Percentiles rank a stretch among this genome's conserved stretches.
Conservation (phyloP, 495 filamentous ascomycete genomes). For the Xylaria longipes region DNA sequence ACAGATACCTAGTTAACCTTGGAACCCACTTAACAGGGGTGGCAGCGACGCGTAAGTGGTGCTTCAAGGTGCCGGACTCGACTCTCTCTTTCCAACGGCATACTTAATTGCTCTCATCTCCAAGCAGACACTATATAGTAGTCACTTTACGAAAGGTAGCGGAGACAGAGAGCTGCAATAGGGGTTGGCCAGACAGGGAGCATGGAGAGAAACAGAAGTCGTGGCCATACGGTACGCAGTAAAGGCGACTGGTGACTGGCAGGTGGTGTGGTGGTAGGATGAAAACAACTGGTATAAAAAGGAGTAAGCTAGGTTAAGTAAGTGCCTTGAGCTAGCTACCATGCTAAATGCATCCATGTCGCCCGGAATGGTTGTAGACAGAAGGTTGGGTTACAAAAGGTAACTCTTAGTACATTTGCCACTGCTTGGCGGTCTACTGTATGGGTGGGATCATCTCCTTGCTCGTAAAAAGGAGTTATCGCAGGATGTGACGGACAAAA, state of each 20-base stretch:
- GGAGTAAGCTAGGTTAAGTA: background rate
- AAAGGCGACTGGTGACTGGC: background rate
- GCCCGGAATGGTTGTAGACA: conserved; percentile 4
- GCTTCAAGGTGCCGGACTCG: background rate
- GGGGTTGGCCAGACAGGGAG: background rate
- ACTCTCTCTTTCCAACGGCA: background rate
- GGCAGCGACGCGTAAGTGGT: background rate
- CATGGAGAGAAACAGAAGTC: background rate
- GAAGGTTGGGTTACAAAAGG: conserved; percentile 6
- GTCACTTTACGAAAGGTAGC: background rate
- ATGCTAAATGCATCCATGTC: conserved; percentile 9
- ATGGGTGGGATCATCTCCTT: background rate
- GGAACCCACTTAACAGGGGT: background rate
- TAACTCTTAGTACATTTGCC: conserved; percentile 9
- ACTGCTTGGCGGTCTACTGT: conserved; percentile 5
- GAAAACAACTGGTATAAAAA: background rate
- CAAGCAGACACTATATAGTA: background rate
- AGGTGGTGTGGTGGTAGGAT: conserved; percentile 2
- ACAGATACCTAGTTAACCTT: background rate
- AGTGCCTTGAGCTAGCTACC: background rate
- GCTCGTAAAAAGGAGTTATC: background rate
- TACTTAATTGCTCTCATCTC: background rate
- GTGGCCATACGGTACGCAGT: background rate
- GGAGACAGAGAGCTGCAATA: background rate
- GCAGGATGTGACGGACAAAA: background rate